Evolutionary conservation across 1,284 basidiomycete species (phyloP), one percentile per base, ranked within the genome.

Genomic region (Ustilago esculenta): DNA sequence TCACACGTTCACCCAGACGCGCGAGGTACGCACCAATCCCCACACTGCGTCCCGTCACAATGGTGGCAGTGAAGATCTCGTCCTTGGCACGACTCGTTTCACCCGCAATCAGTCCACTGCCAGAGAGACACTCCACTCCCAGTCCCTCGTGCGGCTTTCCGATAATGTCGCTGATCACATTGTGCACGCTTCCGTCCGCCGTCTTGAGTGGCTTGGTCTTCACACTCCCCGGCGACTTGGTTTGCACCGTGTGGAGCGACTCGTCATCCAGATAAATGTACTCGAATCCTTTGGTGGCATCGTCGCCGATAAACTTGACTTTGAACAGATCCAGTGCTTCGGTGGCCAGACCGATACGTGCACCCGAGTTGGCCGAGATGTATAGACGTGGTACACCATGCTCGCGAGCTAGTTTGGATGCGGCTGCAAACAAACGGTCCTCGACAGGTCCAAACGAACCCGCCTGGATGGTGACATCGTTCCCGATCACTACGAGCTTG

Each of bases 1-100:
- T 93, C 4, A 96, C 92, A 78, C 96, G 90, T 85, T 98, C 92
- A 76, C 96, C 96, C 35, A 98, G 88, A 77, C 96, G 93, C 55
- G 98, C 94, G 55, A 99, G 91, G 84, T 99, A 98, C 33, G 96
- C 96, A 81, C 96, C 96, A 77, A 98, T 99, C 84, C 96, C 96
- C 75, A 99, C 96, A 5, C 94, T 98, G 53, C 96, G 92, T 73
- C 94, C 96, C 37, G 94, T 97, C 75, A 98, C 95, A 78, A 99
- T 89, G 18, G 96, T 98, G 83, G 98, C 94, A 47, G 96, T 99
- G 86, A 99, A 99, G 83, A 98, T 97, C 82, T 98, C 93, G 77
- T 98, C 94, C 83, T 97, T 97, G 0, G 96, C 96, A 37, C 96
- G 89, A 42, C 94, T 96, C 0, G 96, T 98, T 84, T 97, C 96